phyloP scores from a whole-genome alignment of 257 asterid genomes.

The Fraxinus americana region DNA sequence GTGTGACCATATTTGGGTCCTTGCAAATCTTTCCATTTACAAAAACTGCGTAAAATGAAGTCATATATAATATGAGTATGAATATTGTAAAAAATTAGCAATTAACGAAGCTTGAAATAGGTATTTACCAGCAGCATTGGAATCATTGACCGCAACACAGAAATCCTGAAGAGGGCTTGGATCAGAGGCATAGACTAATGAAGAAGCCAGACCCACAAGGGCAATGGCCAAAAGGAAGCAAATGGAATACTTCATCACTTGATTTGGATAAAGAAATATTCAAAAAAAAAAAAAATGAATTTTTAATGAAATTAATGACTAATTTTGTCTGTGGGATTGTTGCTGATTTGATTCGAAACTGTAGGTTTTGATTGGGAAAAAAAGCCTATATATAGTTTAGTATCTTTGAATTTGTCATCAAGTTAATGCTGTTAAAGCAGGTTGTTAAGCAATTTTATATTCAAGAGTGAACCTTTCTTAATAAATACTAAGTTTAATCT shows the following conservation, averaged over 20 bases:
- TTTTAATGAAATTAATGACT: neutral
- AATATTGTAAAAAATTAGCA: neutral
- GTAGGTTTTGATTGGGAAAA: neutral
- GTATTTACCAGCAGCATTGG: slow-evolving; percentile 18
- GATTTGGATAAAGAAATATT: neutral
- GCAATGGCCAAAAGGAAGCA: neutral
- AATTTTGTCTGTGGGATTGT: neutral
- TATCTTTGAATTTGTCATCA: neutral
- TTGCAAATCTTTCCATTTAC: slow-evolving; percentile 22
- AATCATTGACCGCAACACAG: slow-evolving; percentile 36
- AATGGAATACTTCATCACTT: neutral
- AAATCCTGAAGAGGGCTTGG: slow-evolving; percentile 38
- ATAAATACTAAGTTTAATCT: too few species aligned
- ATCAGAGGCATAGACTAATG: slow-evolving; percentile 28
- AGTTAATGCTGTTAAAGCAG: neutral
- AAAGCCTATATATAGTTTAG: neutral
- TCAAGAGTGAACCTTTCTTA: too few species aligned
- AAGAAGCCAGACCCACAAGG: slow-evolving; percentile 14
- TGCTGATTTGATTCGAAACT: neutral
- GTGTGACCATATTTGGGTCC: neutral
- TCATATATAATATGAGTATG: neutral
- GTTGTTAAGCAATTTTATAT: neutral
- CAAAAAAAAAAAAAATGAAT: neutral
- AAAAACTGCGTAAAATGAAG: slow-evolving; percentile 1
- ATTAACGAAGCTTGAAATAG: neutral